Percentiles rank a stretch among this genome's conserved stretches.
phyloP scores from a whole-genome alignment of 495 filamentous ascomycete genomes.

The Penicillium cataractarum region DNA sequence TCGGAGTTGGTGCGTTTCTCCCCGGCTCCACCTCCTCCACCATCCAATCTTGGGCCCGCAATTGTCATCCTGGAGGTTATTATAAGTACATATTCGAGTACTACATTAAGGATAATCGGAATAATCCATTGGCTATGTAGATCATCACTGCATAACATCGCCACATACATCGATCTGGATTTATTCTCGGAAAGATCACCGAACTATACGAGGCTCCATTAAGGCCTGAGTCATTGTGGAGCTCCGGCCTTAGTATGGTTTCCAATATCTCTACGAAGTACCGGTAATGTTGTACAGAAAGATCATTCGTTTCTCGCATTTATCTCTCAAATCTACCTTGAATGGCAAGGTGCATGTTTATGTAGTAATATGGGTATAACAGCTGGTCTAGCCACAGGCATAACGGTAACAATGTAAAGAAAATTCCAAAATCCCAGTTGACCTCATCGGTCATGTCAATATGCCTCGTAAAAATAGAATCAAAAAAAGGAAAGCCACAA shows the following conservation, averaged over 20 bases:
- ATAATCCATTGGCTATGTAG: neutral
- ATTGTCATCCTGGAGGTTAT: slow-evolving; percentile 26
- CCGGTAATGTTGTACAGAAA: neutral
- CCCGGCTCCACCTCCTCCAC: slow-evolving; percentile 22
- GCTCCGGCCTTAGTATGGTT: too few relatives aligned
- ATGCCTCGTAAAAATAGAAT: slow-evolving; percentile 17
- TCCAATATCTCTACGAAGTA: too few relatives aligned
- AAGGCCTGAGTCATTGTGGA: neutral
- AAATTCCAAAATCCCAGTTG: slow-evolving; percentile 10
- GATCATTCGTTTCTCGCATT: neutral
- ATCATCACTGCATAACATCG: neutral
- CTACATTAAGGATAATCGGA: neutral
- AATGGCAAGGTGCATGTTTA: neutral
- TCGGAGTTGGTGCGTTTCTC: slow-evolving; percentile 36
- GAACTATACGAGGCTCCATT: neutral
- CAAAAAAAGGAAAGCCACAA: slow-evolving; percentile 7
- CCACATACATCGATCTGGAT: neutral
- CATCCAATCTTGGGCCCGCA: slow-evolving; percentile 28
- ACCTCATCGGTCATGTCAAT: slow-evolving; percentile 15
- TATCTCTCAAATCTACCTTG: neutral
- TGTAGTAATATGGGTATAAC: slow-evolving; percentile 27
- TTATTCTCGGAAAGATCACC: neutral
- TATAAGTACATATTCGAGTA: too few relatives aligned
- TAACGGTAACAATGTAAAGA: slow-evolving; percentile 11
- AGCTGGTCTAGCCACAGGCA: slow-evolving; percentile 28